Base-by-base conservation (phyloP, 176 grass and related monocot species). In the Oryza glumipatula region DNA sequence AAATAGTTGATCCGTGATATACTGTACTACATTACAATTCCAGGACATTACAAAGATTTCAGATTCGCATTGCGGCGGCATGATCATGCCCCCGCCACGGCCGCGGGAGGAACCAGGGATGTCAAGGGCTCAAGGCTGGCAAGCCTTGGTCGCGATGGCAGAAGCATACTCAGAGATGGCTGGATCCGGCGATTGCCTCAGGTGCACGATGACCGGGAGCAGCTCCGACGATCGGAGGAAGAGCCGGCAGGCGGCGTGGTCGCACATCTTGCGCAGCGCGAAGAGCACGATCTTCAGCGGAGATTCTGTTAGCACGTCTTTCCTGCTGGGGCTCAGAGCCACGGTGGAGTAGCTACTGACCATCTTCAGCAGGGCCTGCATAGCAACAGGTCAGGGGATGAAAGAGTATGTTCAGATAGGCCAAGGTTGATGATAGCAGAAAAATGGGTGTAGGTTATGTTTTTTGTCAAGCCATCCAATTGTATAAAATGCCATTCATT, bases 201-300 rank as follows among this genome's bases (percentile, higher is more conserved):
- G 89, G 61, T 94, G 91, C 33, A 90, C 73, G 28, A 98, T 85
- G 41, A 88, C 67, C 0, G 91, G 88, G 33, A 95, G 87, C 70
- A 95, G 82, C 41, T 95, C 91, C 1, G 96, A 98, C 11, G 96
- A 92, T 3, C 89, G 85, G 41, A 98, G 78, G 66, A 88, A 95
- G 75, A 79, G 72, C 83, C 96, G 86, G 83, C 96, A 98, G n/a
- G 90, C 79, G 24, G 71, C 56, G 48, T 95, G 91, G 35, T 98
- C 93, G 1, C 96, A 95, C 93, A 95, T 98, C 78, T 95, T 98
- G 82, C 91, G 87, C 87, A 98, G 83, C 45, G 92, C 93, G 41
- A 95, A 93, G 9, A 98, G 91, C 23, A 98, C 93, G 13, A 95
- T 95, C 49, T 83, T 94, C 63, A 98, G 84, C 3, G 96, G 96